Base-by-base conservation (phyloP, 257 asterid species). In the Rubia yunnanensis region DNA sequence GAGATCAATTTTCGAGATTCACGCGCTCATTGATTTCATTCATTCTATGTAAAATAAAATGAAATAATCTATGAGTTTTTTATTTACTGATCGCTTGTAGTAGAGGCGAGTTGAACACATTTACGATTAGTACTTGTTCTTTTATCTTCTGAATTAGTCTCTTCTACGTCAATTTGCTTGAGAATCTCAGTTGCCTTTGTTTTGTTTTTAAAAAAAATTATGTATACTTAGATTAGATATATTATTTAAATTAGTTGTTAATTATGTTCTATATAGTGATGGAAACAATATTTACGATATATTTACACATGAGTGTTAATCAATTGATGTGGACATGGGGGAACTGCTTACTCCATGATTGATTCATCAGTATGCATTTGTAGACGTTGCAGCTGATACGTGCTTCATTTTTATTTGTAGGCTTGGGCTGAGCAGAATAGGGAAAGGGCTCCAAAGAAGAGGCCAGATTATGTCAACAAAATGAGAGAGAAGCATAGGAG, bases 391-490 rank as follows among this genome's bases (percentile, higher is more conserved):
- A 50, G 64, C 60, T 72, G 74, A 69, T 35, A 57, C 34, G 48
- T 72, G 38, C 72, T 55, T 7, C 10, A 17, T 72, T 52, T 39
- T 41, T 65, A 73, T 20, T 7, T 66, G 58, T 67, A 94, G 99
- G 97, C 99, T 30, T 94, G 99, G 99, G 79, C 73, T 50, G 99
- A 94, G 82, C 87, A 79, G 65, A 86, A 74, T 62, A 84, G 85
- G 73, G 78, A 78, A 55, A 95, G 96, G 71, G 92, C 86, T 78
- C 95, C 89, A 3, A 86, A 77, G 77, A 87, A 74, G 72, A 90
- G 84, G 78, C 81, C 94, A 22, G 95, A 86, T 27, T 65, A 71
- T 76, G 77, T 87, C 34, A 74, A 59, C 76, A 83, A 78, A 76
- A 63, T 89, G 78, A 87, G 80, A 79, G 85, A 75, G 80, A 84